A percentile compares a stretch with the other conserved stretches of the same genome.
These are phyloP conservation scores for Pulveroboletus sp. DNA, from an alignment of 768 basidiomycete genomes.

Conservation along the genomic window DNA sequence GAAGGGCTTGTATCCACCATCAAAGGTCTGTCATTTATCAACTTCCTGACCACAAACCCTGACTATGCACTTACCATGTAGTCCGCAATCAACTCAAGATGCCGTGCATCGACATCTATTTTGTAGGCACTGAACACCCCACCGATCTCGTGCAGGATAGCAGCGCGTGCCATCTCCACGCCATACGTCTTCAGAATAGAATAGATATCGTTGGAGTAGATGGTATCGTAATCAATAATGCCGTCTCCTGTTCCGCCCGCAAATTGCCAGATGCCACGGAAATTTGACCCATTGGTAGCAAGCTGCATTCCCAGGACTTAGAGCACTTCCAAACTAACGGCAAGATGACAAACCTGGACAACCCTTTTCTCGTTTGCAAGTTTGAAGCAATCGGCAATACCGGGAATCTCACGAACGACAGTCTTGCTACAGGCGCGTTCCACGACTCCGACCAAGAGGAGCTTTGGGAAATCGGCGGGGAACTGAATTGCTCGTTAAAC, in stretches of 20 bases:
- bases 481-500: constrained; percentile 50
- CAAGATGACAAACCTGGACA: constrained; percentile 37
- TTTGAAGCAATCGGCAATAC: constrained; percentile 84
- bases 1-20: constrained; percentile 97
- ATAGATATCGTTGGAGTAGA: constrained; percentile 95
- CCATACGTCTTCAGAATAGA: constrained; percentile 89
- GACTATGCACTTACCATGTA: constrained; percentile 76
- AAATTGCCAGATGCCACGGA: constrained; percentile 83
- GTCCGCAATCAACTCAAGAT: constrained; percentile 95
- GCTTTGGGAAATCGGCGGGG: constrained; percentile 80
- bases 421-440: constrained; percentile 82
- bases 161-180: constrained; percentile 91
- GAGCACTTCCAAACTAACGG: not conserved
- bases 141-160: constrained; percentile 87
- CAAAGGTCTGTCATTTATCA: constrained; percentile 70
- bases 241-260: constrained; percentile 46
- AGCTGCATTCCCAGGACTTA: constrained; percentile 41
- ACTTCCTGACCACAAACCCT: not conserved
- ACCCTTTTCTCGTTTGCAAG: constrained; percentile 45
- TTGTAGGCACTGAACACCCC: constrained; percentile 93
- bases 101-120: constrained; percentile 90
- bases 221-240: constrained; percentile 69
- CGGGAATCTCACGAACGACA: constrained; percentile 84
- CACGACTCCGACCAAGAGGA: constrained; percentile 89
- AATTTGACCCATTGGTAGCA: constrained; percentile 90